Conservation (phyloP, 805 yeast genomes). For the Metschnikowia corniflorae region DNA sequence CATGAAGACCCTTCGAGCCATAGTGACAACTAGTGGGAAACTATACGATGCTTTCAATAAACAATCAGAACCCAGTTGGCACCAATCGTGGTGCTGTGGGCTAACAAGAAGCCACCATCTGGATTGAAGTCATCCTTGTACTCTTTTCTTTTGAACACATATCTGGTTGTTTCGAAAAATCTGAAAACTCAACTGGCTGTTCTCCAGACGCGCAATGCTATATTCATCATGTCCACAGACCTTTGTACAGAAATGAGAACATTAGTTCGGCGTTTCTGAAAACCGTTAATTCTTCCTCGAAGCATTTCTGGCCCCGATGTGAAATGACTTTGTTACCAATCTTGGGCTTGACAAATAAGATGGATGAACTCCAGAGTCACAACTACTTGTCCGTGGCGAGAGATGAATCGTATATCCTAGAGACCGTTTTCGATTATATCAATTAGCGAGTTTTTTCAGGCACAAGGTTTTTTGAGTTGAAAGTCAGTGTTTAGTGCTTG, state of each 20-base stretch:
- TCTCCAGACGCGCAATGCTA: slow-evolving; percentile 16
- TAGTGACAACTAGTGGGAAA: slow-evolving; percentile 1
- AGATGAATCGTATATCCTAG: slow-evolving; percentile 9
- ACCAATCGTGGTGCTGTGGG: slow-evolving; percentile 17
- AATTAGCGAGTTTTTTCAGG: slow-evolving; percentile 38
- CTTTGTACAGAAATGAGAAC: slow-evolving; percentile 29
- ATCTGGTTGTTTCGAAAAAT: slow-evolving; percentile 9
- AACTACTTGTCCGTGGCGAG: slow-evolving; percentile 23
- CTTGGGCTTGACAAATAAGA: slow-evolving; percentile 28
- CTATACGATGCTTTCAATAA: slow-evolving; percentile 4
- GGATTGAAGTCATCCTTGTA: slow-evolving; percentile 17
- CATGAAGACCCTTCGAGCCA: slow-evolving; percentile 15
- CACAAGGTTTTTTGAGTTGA: slow-evolving; percentile 26
- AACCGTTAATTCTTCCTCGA: slow-evolving; percentile 25
- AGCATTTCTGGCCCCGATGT: slow-evolving; percentile 39
- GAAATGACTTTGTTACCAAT: slow-evolving; percentile 35
- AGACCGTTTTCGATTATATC: slow-evolving; percentile 21
- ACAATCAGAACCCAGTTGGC: slow-evolving; percentile 19
- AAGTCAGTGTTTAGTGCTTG: slow-evolving; percentile 9
- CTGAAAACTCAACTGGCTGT: slow-evolving; percentile 3
- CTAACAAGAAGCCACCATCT: slow-evolving; percentile 1
- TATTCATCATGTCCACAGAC: slow-evolving; percentile 27
- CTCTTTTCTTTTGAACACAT: slow-evolving; percentile 21
- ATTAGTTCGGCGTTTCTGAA: slow-evolving; percentile 12
- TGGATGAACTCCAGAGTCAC: slow-evolving; percentile 31